Base-by-base conservation (phyloP, 441 rosid genomes). In the Metrosideros polymorpha region DNA sequence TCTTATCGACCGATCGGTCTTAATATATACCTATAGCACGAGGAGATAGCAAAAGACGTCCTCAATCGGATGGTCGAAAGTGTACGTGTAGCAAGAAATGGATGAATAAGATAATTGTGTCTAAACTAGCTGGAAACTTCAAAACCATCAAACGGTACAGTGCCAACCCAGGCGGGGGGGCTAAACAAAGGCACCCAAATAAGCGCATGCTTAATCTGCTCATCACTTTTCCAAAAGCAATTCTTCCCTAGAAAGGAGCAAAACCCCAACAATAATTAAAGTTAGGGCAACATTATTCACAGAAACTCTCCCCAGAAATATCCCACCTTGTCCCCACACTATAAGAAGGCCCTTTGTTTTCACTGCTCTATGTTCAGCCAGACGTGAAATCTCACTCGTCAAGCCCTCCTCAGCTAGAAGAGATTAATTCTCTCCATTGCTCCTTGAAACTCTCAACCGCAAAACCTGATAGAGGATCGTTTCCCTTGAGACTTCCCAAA, bases 251-350 rank as follows among this genome's bases (percentile, higher is more conserved):
- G 77, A 9, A 63, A 42, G 15, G 5, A 35, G 45, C 19, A 39
- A 29, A 42, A 30, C n/a, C n/a, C n/a, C n/a, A 50, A 32, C 35
- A 29, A 14, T 17, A 35, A 55, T 18, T 43, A 27, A 52, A 59
- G 52, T 14, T 43, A 47, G 32, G 45, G 42, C 27, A 71, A 84
- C 82, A 63, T 84, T 84, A 43, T 61, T 49, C 29, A 27, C 2
- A 52, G n/a, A 32, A 82, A 85, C 88, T 88, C 87, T 84, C 82
- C 54, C 86, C 87, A 86, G 47, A 90, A 90, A 87, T 89, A 86
- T 89, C 91, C 79, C 54, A n/a, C 83, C 84, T 55, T 90, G n/a
- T 84, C 83, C 25, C 39, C 82, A 56, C 89, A 35, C 90, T 89
- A 91, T 92, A 93, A 88, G n/a, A 91, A 83, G 14, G 6, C 88